phyloP scores from a whole-genome alignment of 1,284 basidiomycete genomes.

The Waitea zeae region DNA sequence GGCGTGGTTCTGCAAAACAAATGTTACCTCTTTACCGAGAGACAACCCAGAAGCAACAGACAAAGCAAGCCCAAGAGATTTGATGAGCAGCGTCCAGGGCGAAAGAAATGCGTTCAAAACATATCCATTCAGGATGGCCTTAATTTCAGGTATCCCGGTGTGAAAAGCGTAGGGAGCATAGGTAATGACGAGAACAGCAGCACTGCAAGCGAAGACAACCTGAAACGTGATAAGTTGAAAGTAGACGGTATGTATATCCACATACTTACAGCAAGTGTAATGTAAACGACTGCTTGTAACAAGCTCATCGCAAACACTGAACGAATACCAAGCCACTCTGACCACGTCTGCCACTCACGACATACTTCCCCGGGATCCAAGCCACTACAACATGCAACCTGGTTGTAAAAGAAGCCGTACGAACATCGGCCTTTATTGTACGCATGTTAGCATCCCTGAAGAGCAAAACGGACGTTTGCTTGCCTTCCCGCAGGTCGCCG shows the following conservation, averaged over 20 bases:
- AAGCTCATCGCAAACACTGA: too few relatives aligned
- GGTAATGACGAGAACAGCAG: slow-evolving; percentile 43
- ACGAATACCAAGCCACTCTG: too few relatives aligned
- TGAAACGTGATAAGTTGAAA: slow-evolving; percentile 11
- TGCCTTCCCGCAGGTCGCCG: too few relatives aligned
- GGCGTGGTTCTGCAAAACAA: neutral
- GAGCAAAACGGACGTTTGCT: too few relatives aligned
- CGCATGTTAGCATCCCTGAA: too few relatives aligned
- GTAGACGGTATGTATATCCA: slow-evolving; percentile 1
- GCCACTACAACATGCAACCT: too few relatives aligned
- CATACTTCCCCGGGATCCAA: too few relatives aligned
- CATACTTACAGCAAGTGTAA: slow-evolving; percentile 36
- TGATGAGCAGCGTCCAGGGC: slow-evolving; percentile 63
- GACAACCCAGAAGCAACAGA: slow-evolving; percentile 66
- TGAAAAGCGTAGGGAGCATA: slow-evolving; percentile 67
- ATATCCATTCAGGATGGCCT: slow-evolving; percentile 60
- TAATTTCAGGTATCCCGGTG: slow-evolving; percentile 68
- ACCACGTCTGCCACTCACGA: too few relatives aligned
- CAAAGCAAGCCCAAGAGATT: slow-evolving; percentile 60
- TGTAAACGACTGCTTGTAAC: slow-evolving; percentile 49
- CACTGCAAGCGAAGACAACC: slow-evolving; percentile 44
- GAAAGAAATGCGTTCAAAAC: slow-evolving; percentile 54
- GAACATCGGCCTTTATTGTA: too few relatives aligned
- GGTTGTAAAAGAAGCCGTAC: too few relatives aligned
- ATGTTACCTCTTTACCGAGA: slow-evolving; percentile 48